Conservation (phyloP, 2,329 filamentous ascomycete genomes). For the Metarhizium brunneum region DNA sequence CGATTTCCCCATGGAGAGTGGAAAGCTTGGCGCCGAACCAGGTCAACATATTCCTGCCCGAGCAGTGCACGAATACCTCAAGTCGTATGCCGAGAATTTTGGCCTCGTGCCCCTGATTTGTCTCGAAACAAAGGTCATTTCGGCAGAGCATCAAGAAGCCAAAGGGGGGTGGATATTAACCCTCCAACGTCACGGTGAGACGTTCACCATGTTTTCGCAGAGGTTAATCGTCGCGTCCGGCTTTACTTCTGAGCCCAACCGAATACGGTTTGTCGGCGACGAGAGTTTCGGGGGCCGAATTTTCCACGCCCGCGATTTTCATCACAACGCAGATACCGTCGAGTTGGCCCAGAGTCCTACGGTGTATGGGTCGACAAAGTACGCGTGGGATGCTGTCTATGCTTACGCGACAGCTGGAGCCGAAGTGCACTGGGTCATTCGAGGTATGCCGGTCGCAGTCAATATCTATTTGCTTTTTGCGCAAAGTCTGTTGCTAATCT, state of each 20-base stretch:
- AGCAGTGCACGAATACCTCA: conserved; percentile 38
- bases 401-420: conserved; percentile 46
- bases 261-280: conserved; percentile 37
- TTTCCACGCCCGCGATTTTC: conserved; percentile 41
- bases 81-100: conserved; percentile 33
- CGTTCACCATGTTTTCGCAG: conserved; percentile 25
- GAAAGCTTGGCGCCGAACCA: conserved; percentile 36
- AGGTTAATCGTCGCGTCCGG: conserved; percentile 48
- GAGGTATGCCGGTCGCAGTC: conserved; percentile 24
- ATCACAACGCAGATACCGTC: conserved; percentile 29
- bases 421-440: conserved; percentile 51
- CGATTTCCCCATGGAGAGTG: conserved; percentile 60
- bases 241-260: conserved; percentile 36
- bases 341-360: conserved; percentile 34
- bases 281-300: conserved; percentile 35
- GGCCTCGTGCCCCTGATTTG: conserved; percentile 30
- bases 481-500: neutral
- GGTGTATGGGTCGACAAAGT: conserved; percentile 55
- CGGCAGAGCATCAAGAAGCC: conserved; percentile 31
- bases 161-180: conserved; percentile 34
- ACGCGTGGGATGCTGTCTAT: conserved; percentile 56
- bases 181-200: conserved; percentile 11
- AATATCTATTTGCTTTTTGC: neutral
- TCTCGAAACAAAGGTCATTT: conserved; percentile 27
- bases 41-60: conserved; percentile 38